Evolutionary conservation across 495 filamentous ascomycete genomes (phyloP).

Genomic region (Cercophora samala): DNA sequence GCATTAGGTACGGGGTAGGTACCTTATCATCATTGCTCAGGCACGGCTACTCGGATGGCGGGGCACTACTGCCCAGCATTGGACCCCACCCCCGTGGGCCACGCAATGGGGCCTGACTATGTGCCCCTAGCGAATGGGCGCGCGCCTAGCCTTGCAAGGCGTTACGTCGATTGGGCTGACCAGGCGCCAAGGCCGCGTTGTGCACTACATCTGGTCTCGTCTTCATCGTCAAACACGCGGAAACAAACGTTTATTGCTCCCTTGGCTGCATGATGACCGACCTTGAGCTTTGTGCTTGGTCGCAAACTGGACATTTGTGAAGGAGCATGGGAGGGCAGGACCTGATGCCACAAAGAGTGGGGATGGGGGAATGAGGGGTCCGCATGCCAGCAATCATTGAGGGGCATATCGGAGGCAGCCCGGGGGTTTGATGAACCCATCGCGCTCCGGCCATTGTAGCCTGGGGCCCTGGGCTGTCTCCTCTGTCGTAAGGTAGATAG

Average conservation of each 20-base stretch:
- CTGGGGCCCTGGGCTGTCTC: too few relatives aligned
- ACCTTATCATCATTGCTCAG: too few relatives aligned
- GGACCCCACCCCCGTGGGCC: slow-evolving; percentile 7
- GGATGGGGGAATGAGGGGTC: slow-evolving; percentile 1
- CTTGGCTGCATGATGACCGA: slow-evolving; percentile 13
- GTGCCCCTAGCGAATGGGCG: slow-evolving; percentile 7
- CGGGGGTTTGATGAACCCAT: not conserved
- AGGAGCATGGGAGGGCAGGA: not conserved
- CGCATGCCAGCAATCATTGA: not conserved
- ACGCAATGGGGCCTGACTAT: not conserved
- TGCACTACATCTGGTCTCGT: not conserved
- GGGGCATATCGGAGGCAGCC: slow-evolving; percentile 1
- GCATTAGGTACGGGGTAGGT: too few relatives aligned
- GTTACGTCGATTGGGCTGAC: not conserved
- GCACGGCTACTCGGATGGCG: slow-evolving; percentile 7
- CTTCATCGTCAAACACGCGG: not conserved
- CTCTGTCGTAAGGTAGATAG: not conserved
- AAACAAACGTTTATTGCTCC: not conserved
- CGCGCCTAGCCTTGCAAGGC: not conserved
- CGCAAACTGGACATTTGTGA: not conserved
- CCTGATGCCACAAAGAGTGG: not conserved
- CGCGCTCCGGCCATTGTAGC: not conserved
- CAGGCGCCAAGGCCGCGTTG: not conserved
- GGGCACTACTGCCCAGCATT: not conserved
- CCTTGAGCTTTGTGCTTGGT: not conserved